Conservation (phyloP, 1,284 basidiomycete genomes). For the Porogramme epimiltina region DNA sequence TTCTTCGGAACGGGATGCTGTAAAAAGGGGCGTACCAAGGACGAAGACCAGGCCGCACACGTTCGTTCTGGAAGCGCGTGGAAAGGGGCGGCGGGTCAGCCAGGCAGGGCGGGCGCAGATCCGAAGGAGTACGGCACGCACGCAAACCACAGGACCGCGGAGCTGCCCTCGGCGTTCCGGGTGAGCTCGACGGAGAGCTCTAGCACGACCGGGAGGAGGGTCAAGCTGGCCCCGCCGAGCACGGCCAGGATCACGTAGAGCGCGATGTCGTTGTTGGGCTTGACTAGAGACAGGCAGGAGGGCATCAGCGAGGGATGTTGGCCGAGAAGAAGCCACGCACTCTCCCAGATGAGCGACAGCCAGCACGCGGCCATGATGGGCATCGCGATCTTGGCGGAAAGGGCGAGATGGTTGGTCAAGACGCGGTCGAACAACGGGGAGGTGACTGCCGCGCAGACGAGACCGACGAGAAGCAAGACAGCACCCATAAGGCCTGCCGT, state of each 20-base stretch:
- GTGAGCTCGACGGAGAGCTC: conserved; percentile 79
- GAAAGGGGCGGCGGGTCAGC: neutral
- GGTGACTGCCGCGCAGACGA: conserved; percentile 63
- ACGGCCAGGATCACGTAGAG: conserved; percentile 68
- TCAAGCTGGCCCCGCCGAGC: conserved; percentile 64
- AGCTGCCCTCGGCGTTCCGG: conserved; percentile 73
- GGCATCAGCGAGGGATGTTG: neutral
- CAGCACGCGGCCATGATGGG: conserved; percentile 64
- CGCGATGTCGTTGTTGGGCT: conserved; percentile 55
- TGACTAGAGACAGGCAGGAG: conserved; percentile 42
- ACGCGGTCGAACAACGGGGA: conserved; percentile 79
- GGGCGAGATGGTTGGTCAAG: conserved; percentile 67
- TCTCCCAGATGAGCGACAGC: conserved; percentile 77
- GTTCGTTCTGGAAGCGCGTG: conserved; percentile 52
- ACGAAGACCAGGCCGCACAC: conserved; percentile 65
- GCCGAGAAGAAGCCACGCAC: conserved; percentile 39
- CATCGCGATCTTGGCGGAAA: conserved; percentile 58
- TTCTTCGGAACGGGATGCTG: neutral
- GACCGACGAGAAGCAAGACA: conserved; percentile 65
- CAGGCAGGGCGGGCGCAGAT: neutral
- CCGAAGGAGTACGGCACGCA: conserved; percentile 36
- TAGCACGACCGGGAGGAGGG: conserved; percentile 71
- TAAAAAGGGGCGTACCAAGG: conserved; percentile 46
- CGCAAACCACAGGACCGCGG: conserved; percentile 74
- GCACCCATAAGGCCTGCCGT: conserved; percentile 71